phyloP scores from a whole-genome alignment of 2,329 filamentous ascomycete genomes.

The Aspergillus tamarii region DNA sequence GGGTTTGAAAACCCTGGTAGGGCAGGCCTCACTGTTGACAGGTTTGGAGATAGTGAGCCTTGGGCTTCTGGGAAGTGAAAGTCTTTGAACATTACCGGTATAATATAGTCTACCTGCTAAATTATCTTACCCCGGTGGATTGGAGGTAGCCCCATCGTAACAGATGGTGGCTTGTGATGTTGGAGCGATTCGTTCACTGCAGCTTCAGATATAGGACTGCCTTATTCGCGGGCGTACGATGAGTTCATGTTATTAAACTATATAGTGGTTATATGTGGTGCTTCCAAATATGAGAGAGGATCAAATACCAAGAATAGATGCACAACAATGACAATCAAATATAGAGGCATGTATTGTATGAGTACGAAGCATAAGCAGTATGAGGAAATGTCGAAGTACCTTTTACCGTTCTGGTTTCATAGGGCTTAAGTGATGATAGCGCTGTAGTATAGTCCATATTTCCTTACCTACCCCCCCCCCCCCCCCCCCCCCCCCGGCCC shows the following conservation, averaged over 20 bases:
- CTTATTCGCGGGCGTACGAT: background rate
- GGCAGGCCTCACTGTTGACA: background rate
- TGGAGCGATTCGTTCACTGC: background rate
- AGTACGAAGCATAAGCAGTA: background rate
- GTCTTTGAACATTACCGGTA: too few species aligned
- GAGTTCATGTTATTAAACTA: background rate
- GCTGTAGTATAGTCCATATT: too few species aligned
- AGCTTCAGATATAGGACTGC: fast-evolving
- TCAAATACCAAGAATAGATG: background rate
- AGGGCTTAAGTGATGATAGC: too few species aligned
- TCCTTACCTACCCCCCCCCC: too few species aligned
- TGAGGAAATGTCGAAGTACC: background rate
- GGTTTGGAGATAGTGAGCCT: background rate
- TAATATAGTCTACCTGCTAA: fast-evolving
- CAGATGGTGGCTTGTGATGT: background rate
- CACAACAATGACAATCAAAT: background rate
- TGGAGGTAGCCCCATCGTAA: too few species aligned
- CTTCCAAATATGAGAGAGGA: background rate
- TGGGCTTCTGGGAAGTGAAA: background rate
- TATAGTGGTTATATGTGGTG: background rate
- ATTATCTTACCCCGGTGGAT: too few species aligned
- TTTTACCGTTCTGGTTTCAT: background rate
- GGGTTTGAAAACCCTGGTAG: background rate
- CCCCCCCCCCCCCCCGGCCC: too few species aligned
- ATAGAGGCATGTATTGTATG: background rate